Percentiles rank a stretch among this genome's conserved stretches.
These are phyloP conservation scores for Rhodotorula graminis DNA, from an alignment of 768 basidiomycete genomes.

Conservation along the genomic window DNA sequence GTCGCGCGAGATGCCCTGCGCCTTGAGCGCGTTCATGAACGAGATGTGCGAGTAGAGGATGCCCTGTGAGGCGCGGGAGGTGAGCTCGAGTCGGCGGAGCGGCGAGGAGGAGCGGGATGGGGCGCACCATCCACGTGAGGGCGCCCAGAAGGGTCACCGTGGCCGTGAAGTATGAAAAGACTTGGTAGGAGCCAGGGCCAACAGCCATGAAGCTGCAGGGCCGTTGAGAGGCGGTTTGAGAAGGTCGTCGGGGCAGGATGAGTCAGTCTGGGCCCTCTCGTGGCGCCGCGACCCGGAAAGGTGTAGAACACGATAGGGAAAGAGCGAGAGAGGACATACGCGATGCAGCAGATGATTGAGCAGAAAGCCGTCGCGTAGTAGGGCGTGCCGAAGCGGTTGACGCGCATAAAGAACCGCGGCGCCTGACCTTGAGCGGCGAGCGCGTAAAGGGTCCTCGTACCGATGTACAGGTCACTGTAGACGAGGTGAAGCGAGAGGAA, in stretches of 20 bases:
- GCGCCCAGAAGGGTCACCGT: not conserved
- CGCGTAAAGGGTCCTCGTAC: slow-evolving; percentile 48
- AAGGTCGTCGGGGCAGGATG: too few relatives aligned
- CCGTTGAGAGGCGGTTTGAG: not conserved
- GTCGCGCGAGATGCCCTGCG: slow-evolving; percentile 53
- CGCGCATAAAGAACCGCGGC: slow-evolving; percentile 47
- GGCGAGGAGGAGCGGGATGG: too few relatives aligned
- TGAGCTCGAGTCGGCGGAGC: too few relatives aligned
- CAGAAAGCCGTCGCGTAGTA: slow-evolving; percentile 42
- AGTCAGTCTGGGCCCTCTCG: too few relatives aligned
- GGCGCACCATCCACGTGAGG: not conserved
- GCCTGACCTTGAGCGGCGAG: slow-evolving; percentile 47
- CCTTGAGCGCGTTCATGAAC: slow-evolving; percentile 36
- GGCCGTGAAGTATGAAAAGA: not conserved
- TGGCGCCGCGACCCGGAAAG: too few relatives aligned
- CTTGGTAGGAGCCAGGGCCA: not conserved
- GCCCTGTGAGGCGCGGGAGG: slow-evolving; percentile 56
- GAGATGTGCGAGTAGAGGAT: slow-evolving; percentile 60
- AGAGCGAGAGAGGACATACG: slow-evolving; percentile 13
- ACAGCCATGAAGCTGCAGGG: slow-evolving; percentile 43
- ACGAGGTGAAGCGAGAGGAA: not conserved
- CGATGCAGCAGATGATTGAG: slow-evolving; percentile 44
- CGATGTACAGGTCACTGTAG: slow-evolving; percentile 2
- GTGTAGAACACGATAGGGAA: too few relatives aligned
- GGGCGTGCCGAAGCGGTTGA: slow-evolving; percentile 40